These are phyloP conservation scores for Calonectria pteridis DNA, from an alignment of 2,329 filamentous ascomycete genomes.

Conservation along the genomic window DNA sequence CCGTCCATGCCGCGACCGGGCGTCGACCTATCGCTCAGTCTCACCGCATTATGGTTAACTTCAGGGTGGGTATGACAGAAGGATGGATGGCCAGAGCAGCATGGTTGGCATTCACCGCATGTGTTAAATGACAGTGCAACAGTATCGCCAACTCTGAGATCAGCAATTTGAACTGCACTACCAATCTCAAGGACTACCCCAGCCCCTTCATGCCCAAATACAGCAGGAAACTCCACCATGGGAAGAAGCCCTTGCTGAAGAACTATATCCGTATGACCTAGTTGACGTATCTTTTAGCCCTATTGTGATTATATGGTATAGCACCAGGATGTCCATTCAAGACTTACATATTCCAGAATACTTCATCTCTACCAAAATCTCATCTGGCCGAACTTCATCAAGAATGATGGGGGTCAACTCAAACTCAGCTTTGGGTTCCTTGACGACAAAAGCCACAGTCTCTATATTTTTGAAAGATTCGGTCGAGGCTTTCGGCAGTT, in stretches of 20 bases:
- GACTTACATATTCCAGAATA: conserved; percentile 29
- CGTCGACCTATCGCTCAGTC: conserved; percentile 24
- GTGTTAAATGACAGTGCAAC: conserved; percentile 30
- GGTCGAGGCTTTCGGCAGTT: neutral
- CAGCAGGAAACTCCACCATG: conserved; percentile 26
- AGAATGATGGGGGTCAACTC: conserved; percentile 21
- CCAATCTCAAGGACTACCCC: conserved; percentile 22
- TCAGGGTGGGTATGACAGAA: conserved; percentile 25
- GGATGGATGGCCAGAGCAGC: conserved; percentile 20
- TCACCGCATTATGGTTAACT: conserved; percentile 24
- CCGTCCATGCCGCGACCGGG: conserved; percentile 22
- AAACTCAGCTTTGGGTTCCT: conserved; percentile 21
- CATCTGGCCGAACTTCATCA: conserved; percentile 22
- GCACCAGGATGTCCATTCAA: neutral
- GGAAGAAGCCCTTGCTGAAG: conserved; percentile 21
- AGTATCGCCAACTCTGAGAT: conserved; percentile 20
- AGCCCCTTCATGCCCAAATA: conserved; percentile 27
- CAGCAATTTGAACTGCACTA: conserved; percentile 11
- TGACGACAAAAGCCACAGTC: conserved; percentile 22
- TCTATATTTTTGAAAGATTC: conserved; percentile 1
- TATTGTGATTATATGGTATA: too few species aligned
- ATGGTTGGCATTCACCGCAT: conserved; percentile 28
- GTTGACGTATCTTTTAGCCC: too few species aligned
- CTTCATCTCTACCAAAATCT: conserved; percentile 31
- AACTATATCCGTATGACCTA: conserved; percentile 20